A percentile compares a stretch with the other conserved stretches of the same genome.
Evolutionary conservation across 306 rosid genomes (phyloP).

Genomic region (Quillaja saponaria): DNA sequence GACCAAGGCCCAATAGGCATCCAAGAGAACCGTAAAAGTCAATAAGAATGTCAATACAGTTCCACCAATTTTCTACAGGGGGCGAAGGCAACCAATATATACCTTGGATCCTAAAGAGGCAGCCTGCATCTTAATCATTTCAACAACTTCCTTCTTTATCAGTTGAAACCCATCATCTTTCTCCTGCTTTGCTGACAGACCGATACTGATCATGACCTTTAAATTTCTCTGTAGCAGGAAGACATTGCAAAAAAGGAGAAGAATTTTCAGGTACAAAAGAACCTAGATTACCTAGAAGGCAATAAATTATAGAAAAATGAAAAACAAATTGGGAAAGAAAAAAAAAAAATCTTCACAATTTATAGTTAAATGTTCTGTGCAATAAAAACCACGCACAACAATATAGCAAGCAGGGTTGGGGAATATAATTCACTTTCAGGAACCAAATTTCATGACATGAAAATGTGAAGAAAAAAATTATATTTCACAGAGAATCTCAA

Average conservation of each 20-base stretch:
- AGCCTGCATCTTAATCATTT: constrained; percentile 67
- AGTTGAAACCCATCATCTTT: constrained; percentile 79
- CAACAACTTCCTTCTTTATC: constrained; percentile 86
- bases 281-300: constrained; percentile 19
- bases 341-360: not conserved
- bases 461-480: too few species aligned
- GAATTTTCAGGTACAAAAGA: constrained; percentile 27
- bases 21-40: too few species aligned
- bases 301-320: not conserved
- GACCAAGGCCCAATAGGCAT: too few species aligned
- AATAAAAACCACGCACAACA: too few species aligned
- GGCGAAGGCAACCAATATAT: constrained; percentile 22
- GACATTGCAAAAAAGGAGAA: constrained; percentile 38
- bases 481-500: too few species aligned
- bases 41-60: constrained; percentile 10
- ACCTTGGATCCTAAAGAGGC: constrained; percentile 74
- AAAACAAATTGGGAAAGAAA: constrained; percentile 5
- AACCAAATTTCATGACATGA: too few species aligned
- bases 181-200: constrained; percentile 90
- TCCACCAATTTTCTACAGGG: constrained; percentile 13
- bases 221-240: constrained; percentile 76
- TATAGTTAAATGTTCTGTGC: not conserved
- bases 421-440: too few species aligned
- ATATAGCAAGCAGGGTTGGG: too few species aligned
- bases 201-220: constrained; percentile 85